phyloP scores from a whole-genome alignment of 495 filamentous ascomycete genomes.

The Neurospora discreta region DNA sequence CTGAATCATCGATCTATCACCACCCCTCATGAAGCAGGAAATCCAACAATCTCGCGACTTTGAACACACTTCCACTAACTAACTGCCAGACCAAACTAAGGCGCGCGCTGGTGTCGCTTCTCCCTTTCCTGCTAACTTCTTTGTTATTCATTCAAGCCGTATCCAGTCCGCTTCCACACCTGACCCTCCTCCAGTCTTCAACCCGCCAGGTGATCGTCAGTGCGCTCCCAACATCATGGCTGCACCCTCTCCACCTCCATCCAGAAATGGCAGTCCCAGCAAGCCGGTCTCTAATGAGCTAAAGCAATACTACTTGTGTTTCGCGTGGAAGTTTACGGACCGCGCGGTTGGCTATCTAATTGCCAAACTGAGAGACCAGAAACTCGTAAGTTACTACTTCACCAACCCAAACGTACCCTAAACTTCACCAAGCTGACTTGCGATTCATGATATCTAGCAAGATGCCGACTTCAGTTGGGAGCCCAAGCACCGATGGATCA shows the following conservation, averaged over 20 bases:
- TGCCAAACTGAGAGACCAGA: background rate
- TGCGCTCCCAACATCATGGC: background rate
- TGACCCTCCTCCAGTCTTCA: background rate
- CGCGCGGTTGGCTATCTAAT: background rate
- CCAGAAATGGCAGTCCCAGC: background rate
- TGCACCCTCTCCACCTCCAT: background rate
- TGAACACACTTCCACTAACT: background rate
- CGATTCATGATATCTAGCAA: background rate
- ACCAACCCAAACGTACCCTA: background rate
- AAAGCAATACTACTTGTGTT: background rate
- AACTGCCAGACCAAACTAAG: background rate
- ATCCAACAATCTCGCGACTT: background rate
- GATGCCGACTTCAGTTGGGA: slow-evolving; percentile 23
- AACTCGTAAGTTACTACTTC: background rate
- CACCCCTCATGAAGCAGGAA: background rate
- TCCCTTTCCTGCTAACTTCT: background rate
- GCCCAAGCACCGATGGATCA: slow-evolving; percentile 13
- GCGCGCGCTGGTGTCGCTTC: background rate
- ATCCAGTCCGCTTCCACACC: background rate
- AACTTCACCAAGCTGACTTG: background rate
- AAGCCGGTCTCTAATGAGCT: background rate
- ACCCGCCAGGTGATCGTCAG: background rate
- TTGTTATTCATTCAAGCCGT: background rate
- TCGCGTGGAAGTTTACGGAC: background rate
- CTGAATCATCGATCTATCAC: background rate